These are phyloP conservation scores for Sideroxylon spinosum DNA, from an alignment of 179 eudicot genomes.

Conservation along the genomic window DNA sequence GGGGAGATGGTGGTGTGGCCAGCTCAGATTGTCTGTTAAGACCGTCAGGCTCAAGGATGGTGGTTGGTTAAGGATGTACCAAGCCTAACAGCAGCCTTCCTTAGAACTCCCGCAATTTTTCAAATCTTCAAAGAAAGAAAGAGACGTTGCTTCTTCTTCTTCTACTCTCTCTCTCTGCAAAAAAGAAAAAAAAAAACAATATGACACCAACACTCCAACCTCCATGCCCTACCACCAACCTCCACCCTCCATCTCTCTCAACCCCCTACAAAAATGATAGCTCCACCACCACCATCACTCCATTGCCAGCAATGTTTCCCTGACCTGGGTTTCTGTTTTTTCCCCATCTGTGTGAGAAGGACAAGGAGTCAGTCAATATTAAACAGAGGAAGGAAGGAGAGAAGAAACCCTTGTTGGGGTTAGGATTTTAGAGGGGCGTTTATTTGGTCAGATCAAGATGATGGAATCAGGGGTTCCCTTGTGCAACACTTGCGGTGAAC, in stretches of 20 bases:
- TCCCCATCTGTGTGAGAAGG: background rate
- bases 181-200: too few relatives aligned
- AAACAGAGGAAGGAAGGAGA: background rate
- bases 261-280: constrained; percentile 23
- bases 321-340: background rate
- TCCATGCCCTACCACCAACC: constrained; percentile 32
- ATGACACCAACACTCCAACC: constrained; percentile 35
- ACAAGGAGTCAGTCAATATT: background rate
- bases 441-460: constrained; percentile 32
- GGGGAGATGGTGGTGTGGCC: background rate
- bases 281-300: constrained; percentile 18
- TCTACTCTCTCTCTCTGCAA: constrained; percentile 22
- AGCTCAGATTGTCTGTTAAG: background rate
- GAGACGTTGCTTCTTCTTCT: constrained; percentile 51
- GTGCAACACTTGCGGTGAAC: constrained; percentile 82
- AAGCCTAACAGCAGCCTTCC: constrained; percentile 55
- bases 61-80: constrained; percentile 58
- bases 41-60: constrained; percentile 16
- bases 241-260: constrained; percentile 20
- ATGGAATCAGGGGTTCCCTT: constrained; percentile 70
- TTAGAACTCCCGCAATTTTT: constrained; percentile 71
- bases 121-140: constrained; percentile 27
- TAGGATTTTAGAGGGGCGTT: background rate
- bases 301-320: constrained; percentile 18
- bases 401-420: constrained; percentile 1